A percentile compares a stretch with the other conserved stretches of the same genome.
Evolutionary conservation across 148 eudicot genomes (phyloP).

Genomic region (Cornus controversa): DNA sequence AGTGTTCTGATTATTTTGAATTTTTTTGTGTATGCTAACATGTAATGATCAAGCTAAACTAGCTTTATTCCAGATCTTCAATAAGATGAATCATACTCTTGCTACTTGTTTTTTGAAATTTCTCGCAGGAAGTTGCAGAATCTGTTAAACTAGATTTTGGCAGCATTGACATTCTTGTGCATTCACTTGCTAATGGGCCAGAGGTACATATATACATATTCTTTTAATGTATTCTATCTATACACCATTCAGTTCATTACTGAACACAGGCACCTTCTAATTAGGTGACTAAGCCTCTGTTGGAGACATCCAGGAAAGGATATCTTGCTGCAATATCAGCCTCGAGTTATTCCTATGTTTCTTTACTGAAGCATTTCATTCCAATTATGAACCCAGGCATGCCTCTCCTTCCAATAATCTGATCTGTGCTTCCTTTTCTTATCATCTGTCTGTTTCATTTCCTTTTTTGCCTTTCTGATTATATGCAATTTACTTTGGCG

Average conservation of each 20-base stretch:
- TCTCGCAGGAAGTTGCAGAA: conserved; percentile 75
- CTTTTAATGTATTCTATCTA: neutral
- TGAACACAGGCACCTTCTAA: conserved; percentile 13
- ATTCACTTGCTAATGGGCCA: conserved; percentile 96
- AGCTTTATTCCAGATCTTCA: neutral
- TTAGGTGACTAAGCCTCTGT: conserved; percentile 85
- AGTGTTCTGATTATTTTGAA: neutral
- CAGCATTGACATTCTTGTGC: conserved; percentile 92
- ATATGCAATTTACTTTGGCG: neutral
- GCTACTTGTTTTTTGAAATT: conserved; percentile 3
- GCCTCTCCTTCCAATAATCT: conserved; percentile 15
- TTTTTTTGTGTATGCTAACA: neutral
- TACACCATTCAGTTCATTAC: conserved; percentile 6
- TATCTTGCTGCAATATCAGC: conserved; percentile 96
- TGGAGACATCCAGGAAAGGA: conserved; percentile 89
- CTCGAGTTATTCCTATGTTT: conserved; percentile 92
- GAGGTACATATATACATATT: conserved; percentile 47
- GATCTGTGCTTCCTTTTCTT: neutral
- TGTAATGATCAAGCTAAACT: neutral
- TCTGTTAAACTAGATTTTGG: conserved; percentile 85
- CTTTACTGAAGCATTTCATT: conserved; percentile 81
- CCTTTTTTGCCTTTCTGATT: conserved; percentile 4
- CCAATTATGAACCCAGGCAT: conserved; percentile 94
- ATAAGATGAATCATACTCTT: neutral
- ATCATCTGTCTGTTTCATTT: neutral